Evolutionary conservation across 176 grass and related monocot genomes (phyloP).

Genomic region (Juncus inflexus): DNA sequence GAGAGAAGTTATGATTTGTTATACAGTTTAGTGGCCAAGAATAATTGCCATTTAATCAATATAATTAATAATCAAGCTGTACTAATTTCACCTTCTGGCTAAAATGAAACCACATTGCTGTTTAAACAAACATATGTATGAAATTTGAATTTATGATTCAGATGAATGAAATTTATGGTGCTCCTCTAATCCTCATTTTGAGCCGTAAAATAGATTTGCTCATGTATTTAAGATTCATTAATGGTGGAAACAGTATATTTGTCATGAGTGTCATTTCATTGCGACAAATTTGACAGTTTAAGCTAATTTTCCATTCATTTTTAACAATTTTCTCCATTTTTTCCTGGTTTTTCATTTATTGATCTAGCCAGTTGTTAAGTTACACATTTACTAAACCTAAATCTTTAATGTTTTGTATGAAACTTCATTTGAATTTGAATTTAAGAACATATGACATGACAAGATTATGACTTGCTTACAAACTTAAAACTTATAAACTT

Average conservation of each 20-base stretch:
- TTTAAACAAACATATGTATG: background rate
- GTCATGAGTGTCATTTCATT: conserved; percentile 1
- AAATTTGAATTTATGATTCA: conserved; percentile 10
- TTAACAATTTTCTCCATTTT: too few relatives aligned
- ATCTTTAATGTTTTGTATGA: background rate
- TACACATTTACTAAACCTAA: conserved; percentile 1
- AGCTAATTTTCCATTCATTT: too few relatives aligned
- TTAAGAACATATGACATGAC: background rate
- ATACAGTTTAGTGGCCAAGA: too few relatives aligned
- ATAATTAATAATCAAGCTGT: too few relatives aligned
- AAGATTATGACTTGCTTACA: conserved; percentile 1
- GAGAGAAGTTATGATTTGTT: too few relatives aligned
- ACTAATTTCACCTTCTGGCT: background rate
- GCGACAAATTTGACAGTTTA: conserved; percentile 19
- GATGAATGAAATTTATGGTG: conserved; percentile 7
- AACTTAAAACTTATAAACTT: background rate
- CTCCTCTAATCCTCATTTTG: conserved; percentile 9
- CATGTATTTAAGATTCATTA: conserved; percentile 13
- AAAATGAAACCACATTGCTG: background rate
- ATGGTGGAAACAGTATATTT: background rate
- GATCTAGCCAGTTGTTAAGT: too few relatives aligned
- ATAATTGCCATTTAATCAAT: too few relatives aligned
- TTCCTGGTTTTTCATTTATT: too few relatives aligned
- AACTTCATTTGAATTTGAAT: conserved; percentile 3
- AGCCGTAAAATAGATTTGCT: background rate